These are phyloP conservation scores for Chlamydomonas sp. DNA, from an alignment of 139 green algal species.

Conservation along the genomic window DNA sequence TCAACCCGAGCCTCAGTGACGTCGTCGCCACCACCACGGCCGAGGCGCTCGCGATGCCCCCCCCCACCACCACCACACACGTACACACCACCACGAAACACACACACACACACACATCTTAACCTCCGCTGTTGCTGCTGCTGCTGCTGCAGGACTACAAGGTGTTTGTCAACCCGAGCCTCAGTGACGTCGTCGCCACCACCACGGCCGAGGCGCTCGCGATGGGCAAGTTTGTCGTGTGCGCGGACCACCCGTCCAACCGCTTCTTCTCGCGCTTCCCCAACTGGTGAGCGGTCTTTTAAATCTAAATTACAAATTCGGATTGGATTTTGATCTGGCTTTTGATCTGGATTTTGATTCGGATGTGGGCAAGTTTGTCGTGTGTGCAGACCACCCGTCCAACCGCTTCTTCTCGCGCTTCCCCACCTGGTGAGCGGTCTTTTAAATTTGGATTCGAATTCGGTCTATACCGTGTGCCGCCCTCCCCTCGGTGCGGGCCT, in stretches of 20 bases:
- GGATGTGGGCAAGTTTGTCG: conserved; percentile 92
- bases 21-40: not conserved
- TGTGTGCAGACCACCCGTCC: conserved; percentile 86
- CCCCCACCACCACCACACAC: not conserved
- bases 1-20: not conserved
- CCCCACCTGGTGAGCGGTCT: conserved; percentile 61
- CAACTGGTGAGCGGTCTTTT: conserved; percentile 51
- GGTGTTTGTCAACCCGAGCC: conserved; percentile 84
- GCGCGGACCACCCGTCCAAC: conserved; percentile 88
- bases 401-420: conserved; percentile 92
- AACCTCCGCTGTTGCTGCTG: conserved; percentile 29
- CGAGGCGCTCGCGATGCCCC: not conserved
- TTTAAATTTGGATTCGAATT: not conserved
- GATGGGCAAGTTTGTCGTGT: conserved; percentile 95
- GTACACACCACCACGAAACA: not conserved
- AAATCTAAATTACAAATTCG: not conserved
- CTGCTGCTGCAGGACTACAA: conserved; percentile 46
- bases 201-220: conserved; percentile 91
- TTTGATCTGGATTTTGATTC: not conserved
- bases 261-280: conserved; percentile 76
- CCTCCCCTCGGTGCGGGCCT: too few relatives aligned
- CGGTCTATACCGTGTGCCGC: not conserved
- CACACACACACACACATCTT: not conserved
- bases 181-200: conserved; percentile 89
- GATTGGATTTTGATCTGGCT: conserved; percentile 10